phyloP scores from a whole-genome alignment of 768 basidiomycete genomes.

The Tulasnella calospora region DNA sequence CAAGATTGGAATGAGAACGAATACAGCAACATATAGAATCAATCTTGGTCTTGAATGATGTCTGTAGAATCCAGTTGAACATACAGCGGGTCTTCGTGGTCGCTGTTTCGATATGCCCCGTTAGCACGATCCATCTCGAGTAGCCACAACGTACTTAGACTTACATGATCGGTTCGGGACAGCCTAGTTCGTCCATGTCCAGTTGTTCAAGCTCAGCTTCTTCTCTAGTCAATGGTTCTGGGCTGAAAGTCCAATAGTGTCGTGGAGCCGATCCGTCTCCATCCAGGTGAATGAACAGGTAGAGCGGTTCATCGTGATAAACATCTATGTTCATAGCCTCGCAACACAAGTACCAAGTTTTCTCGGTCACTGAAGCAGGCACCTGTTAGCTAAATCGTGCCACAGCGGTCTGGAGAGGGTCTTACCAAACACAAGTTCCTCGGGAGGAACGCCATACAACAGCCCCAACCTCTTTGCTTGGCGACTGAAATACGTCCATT shows the following conservation, averaged over 20 bases:
- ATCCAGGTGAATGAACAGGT: background rate
- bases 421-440: background rate
- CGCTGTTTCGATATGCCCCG: background rate
- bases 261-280: background rate
- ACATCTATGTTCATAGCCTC: background rate
- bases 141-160: background rate
- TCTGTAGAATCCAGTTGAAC: background rate
- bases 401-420: background rate
- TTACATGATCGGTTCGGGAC: background rate
- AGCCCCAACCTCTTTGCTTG: background rate
- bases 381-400: background rate
- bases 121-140: background rate
- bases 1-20: background rate
- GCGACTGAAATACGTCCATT: background rate
- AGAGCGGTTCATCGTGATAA: background rate
- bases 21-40: background rate
- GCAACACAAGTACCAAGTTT: slow-evolving; percentile 1
- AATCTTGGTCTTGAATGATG: background rate
- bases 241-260: background rate
- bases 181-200: background rate
- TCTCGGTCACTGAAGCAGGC: background rate
- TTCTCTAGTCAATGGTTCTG: background rate
- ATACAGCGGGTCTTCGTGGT: background rate
- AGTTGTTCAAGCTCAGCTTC: background rate
- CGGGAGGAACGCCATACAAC: background rate